A percentile compares a stretch with the other conserved stretches of the same genome.
phyloP scores from a whole-genome alignment of 1,284 basidiomycete species.

The Pisolithus thermaeus region DNA sequence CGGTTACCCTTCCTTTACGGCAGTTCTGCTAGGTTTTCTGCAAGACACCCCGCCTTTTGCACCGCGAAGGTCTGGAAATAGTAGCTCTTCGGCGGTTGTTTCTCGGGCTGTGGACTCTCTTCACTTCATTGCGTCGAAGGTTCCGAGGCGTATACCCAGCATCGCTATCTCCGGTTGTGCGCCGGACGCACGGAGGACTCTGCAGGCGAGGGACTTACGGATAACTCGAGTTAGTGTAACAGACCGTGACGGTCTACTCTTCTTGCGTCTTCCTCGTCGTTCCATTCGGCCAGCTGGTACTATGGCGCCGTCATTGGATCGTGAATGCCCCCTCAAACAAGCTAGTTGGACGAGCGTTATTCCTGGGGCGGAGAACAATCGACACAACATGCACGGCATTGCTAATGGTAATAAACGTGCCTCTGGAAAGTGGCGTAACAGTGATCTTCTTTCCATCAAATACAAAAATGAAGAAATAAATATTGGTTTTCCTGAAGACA shows the following conservation, averaged over 20 bases:
- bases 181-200: not conserved
- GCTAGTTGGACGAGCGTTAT: conserved; percentile 14
- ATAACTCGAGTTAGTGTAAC: too few relatives aligned
- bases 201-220: not conserved
- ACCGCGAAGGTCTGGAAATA: not conserved
- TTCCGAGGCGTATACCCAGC: not conserved
- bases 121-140: not conserved
- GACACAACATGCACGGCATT: conserved; percentile 14
- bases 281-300: too few relatives aligned
- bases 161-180: not conserved
- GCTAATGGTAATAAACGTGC: conserved; percentile 2
- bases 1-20: not conserved
- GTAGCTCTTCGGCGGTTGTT: conserved; percentile 1
- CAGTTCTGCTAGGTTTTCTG: not conserved
- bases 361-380: conserved; percentile 10
- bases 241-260: too few relatives aligned
- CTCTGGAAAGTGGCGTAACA: not conserved
- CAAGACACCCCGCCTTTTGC: not conserved
- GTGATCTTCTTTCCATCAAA: not conserved
- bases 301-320: not conserved
- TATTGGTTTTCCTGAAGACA: conserved; percentile 23
- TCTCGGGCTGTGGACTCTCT: conserved; percentile 7
- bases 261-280: not conserved
- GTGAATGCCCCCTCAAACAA: conserved; percentile 11
- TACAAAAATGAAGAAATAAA: not conserved